phyloP scores from a whole-genome alignment of 208 protist genomes.

The Acanthamoeba polyphaga region DNA sequence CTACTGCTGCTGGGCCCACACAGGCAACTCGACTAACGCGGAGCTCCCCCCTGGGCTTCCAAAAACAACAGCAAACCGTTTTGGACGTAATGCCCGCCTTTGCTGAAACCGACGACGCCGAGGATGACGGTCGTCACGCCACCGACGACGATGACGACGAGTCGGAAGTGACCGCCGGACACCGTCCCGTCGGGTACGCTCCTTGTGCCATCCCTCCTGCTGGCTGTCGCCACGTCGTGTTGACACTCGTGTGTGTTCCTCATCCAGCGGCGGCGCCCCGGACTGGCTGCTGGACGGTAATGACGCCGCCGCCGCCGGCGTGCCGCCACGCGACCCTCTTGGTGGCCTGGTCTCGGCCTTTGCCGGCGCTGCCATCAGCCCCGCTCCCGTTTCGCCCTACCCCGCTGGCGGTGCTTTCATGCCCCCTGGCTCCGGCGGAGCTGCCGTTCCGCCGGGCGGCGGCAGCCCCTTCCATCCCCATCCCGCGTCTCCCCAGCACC shows the following conservation, averaged over 20 bases:
- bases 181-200: background rate
- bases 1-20: too few relatives aligned
- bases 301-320: background rate
- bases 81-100: constrained; percentile 73
- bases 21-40: too few relatives aligned
- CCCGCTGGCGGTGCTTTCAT: background rate
- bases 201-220: background rate
- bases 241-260: too few relatives aligned
- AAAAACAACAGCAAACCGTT: constrained; percentile 61
- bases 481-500: background rate
- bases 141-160: constrained; percentile 15
- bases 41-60: too few relatives aligned
- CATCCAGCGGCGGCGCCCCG: background rate
- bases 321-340: background rate
- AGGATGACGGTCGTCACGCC: constrained; percentile 25
- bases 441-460: background rate
- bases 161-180: background rate
- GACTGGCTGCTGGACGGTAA: background rate
- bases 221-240: background rate
- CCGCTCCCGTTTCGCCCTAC: background rate
- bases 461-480: background rate
- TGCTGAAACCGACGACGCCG: constrained; percentile 44
- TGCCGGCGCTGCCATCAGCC: background rate
- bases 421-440: background rate
- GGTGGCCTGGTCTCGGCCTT: background rate